These are phyloP conservation scores for Danielia oregonensis DNA, from an alignment of 805 yeast genomes.

Conservation along the genomic window DNA sequence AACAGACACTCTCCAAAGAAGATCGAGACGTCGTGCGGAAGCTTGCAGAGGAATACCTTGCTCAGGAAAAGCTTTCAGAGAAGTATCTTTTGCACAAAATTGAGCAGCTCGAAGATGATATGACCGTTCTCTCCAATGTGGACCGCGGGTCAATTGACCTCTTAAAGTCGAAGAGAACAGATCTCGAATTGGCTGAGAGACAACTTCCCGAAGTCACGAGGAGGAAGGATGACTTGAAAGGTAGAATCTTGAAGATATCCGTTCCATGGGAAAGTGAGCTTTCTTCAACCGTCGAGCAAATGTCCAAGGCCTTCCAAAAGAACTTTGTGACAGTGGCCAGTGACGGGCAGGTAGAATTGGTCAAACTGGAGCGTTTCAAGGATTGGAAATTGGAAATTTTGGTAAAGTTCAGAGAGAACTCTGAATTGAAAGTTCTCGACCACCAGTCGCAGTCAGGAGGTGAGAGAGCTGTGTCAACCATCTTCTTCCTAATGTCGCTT, in stretches of 20 bases:
- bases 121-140: conserved; percentile 32
- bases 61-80: conserved; percentile 35
- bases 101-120: conserved; percentile 45
- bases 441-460: conserved; percentile 97
- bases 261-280: conserved; percentile 62
- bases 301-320: conserved; percentile 62
- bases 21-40: conserved; percentile 35
- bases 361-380: conserved; percentile 47
- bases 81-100: conserved; percentile 36
- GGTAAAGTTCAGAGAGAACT: conserved; percentile 80
- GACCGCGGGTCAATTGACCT: conserved; percentile 36
- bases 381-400: conserved; percentile 83
- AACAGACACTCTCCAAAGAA: conserved; percentile 36
- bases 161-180: conserved; percentile 36
- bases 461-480: conserved; percentile 93
- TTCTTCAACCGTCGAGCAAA: conserved; percentile 45
- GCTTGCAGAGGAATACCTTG: conserved; percentile 37
- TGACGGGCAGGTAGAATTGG: conserved; percentile 75
- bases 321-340: conserved; percentile 76
- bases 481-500: conserved; percentile 81
- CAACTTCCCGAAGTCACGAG: conserved; percentile 35
- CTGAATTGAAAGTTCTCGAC: conserved; percentile 67
- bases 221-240: conserved; percentile 24
- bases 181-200: conserved; percentile 29
- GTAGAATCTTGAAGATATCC: conserved; percentile 36